Evolutionary conservation across 495 filamentous ascomycete species (phyloP), one percentile per base, ranked within the genome.

Genomic region (Parathielavia appendiculata): DNA sequence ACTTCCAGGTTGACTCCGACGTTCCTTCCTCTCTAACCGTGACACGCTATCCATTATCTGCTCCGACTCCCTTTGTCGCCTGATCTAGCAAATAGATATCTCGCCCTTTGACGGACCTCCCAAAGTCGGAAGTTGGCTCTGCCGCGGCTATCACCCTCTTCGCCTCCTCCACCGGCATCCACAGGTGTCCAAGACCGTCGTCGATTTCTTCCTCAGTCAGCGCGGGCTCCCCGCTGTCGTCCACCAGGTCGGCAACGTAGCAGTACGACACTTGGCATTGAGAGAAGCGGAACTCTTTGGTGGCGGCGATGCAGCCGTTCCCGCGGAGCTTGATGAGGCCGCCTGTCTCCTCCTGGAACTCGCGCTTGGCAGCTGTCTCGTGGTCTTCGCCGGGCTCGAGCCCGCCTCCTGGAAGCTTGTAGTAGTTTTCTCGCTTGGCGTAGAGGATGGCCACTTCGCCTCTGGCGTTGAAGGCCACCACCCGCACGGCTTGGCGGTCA

Each of bases 351-450:
- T 71, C 69, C 4, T 44, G 51, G 17, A 62, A 54, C 40, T 68
- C 65, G 22, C 66, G 49, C 30, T 35, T 12, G 12, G 51, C 62
- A 6, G 67, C 66, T 2, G 38, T 30, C 6, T 19, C 10, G 47
- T 70, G 63, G 12, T 63, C 58, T 39, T 68, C 69, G 46, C 43
- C 57, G 4, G 26, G 32, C 19, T 68, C 63, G 35, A 67, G 60
- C 38, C 65, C 66, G 44, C 66, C 64, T 20, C 68, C 64, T 0
- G 67, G 66, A 10, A 66, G 61, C 54, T 70, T 68, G 53, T 68
- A 68, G 47, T 65, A 66, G 44, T 62, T 63, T n/a, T 59, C 58
- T 26, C 56, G 35, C 38, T 56, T 54, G 47, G 56, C 63, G 35
- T 67, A 51, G 47, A 69, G 34, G 17, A 67, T 49, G 51, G 60